phyloP scores from a whole-genome alignment of 163 green algal genomes.

The Chlamydomonas reinhardtii region DNA sequence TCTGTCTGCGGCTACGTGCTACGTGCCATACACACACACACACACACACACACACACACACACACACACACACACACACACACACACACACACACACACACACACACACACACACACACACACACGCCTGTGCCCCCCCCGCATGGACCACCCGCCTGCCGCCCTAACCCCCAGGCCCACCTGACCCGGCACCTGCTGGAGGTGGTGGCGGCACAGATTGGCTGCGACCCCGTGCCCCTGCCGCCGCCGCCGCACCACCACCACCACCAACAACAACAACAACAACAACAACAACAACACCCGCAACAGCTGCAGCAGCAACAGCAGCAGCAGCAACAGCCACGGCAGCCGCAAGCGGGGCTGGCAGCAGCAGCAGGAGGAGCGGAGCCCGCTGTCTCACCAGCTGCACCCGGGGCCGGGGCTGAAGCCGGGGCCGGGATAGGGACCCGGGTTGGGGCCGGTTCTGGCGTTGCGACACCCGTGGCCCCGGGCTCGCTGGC shows the following conservation, averaged over 20 bases:
- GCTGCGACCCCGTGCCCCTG: neutral
- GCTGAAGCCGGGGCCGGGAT: too few species aligned
- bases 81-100: too few species aligned
- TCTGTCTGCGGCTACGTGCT: too few species aligned
- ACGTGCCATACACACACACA: too few species aligned
- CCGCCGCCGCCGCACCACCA: neutral
- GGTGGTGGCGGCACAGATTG: conserved; percentile 29
- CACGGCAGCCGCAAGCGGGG: neutral
- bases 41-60: too few species aligned
- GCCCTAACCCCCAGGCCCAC: neutral
- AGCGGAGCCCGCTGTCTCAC: neutral
- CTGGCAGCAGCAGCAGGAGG: neutral
- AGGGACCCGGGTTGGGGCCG: too few species aligned
- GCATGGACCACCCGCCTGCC: neutral
- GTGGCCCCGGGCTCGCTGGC: too few species aligned
- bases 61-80: too few species aligned
- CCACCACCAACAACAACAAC: neutral
- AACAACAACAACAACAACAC: neutral
- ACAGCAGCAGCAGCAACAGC: neutral
- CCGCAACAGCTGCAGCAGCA: neutral
- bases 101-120: too few species aligned
- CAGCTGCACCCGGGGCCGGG: neutral
- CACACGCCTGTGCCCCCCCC: too few species aligned
- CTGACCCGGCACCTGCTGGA: conserved; percentile 12
- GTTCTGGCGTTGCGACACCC: too few species aligned